Evolutionary conservation across 192 early-diverging fungal genomes (phyloP).

Genomic region (Geranomyces variabilis): DNA sequence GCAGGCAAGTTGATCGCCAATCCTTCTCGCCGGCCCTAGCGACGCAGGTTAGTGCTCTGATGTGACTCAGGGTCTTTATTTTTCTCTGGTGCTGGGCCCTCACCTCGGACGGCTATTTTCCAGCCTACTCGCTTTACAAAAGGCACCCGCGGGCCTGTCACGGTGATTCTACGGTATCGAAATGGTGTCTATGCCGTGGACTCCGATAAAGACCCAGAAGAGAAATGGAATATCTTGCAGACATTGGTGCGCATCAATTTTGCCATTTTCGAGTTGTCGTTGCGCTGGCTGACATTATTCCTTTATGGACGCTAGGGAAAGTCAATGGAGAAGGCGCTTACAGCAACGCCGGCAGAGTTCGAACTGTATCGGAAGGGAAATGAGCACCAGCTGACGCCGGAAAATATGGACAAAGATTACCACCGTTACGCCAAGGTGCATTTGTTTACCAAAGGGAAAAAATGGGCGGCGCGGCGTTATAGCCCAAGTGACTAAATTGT

Average conservation of each 20-base stretch:
- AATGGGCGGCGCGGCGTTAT: constrained; percentile 8
- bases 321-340: constrained; percentile 86
- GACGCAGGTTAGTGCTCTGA: constrained; percentile 53
- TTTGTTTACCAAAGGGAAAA: no score
- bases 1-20: constrained; percentile 61
- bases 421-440: constrained; percentile 19
- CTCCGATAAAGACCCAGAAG: constrained; percentile 73
- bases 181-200: constrained; percentile 83
- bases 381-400: constrained; percentile 35
- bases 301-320: constrained; percentile 64
- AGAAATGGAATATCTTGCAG: constrained; percentile 74
- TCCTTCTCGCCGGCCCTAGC: constrained; percentile 68
- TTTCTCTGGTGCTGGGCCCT: no score
- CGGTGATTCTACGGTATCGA: constrained; percentile 70
- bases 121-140: constrained; percentile 65
- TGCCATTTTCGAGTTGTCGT: background rate
- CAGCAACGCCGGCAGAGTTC: constrained; percentile 68
- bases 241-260: constrained; percentile 54
- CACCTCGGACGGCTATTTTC: no score
- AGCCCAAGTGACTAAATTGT: background rate
- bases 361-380: constrained; percentile 67
- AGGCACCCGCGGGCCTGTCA: constrained; percentile 66
- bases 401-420: constrained; percentile 21
- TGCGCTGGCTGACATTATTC: background rate
- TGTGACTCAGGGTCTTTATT: no score